Evolutionary conservation across 768 basidiomycete species (phyloP).

Genomic region (Pisolithus albus): DNA sequence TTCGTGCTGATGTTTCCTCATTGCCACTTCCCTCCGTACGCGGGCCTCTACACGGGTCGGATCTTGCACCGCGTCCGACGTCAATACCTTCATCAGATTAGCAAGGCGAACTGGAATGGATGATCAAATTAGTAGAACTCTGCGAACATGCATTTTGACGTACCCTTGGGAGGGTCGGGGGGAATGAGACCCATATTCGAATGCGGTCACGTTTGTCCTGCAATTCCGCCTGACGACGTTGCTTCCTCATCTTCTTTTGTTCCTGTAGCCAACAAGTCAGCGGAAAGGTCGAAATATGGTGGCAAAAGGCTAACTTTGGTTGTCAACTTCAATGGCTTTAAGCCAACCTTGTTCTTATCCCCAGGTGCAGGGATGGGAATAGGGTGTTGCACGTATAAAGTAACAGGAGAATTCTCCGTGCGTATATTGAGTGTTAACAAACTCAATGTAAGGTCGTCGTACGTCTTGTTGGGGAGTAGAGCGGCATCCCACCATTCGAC

Average conservation of each 20-base stretch:
- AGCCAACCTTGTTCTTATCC: slow-evolving; percentile 71
- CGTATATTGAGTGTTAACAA: slow-evolving; percentile 57
- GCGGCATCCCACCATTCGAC: slow-evolving; percentile 98
- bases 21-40: slow-evolving; percentile 87
- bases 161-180: slow-evolving; percentile 92
- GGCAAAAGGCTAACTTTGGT: slow-evolving; percentile 51
- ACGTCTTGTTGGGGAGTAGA: slow-evolving; percentile 71
- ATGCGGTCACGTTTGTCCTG: slow-evolving; percentile 94
- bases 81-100: slow-evolving; percentile 96
- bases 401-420: slow-evolving; percentile 69
- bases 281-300: not conserved
- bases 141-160: slow-evolving; percentile 1
- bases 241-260: slow-evolving; percentile 95
- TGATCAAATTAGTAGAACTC: not conserved
- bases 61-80: slow-evolving; percentile 94
- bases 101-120: slow-evolving; percentile 68
- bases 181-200: slow-evolving; percentile 93
- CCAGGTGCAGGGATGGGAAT: slow-evolving; percentile 90
- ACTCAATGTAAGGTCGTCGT: slow-evolving; percentile 64
- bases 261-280: slow-evolving; percentile 40
- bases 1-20: slow-evolving; percentile 83
- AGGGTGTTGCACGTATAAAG: slow-evolving; percentile 91
- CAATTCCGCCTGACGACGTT: slow-evolving; percentile 77
- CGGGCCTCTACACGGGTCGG: slow-evolving; percentile 96
- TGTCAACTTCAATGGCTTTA: slow-evolving; percentile 88